A percentile compares a stretch with the other conserved stretches of the same genome.
Conservation (phyloP, 2,329 filamentous ascomycete species). For the Xylariaceae sp. region DNA sequence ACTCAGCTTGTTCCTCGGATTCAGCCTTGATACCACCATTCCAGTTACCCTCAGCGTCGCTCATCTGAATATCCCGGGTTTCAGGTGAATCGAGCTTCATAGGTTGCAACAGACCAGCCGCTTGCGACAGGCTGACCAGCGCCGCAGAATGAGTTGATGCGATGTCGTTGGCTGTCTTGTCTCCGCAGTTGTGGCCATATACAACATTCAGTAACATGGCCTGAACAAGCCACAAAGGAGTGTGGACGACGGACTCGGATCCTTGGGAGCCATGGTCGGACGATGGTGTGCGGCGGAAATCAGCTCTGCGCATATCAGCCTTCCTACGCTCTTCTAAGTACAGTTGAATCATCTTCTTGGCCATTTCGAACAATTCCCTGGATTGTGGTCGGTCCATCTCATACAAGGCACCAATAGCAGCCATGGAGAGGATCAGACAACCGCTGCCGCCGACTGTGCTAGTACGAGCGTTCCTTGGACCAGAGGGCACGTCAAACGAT, state of each 20-base stretch:
- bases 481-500: slow-evolving; percentile 77
- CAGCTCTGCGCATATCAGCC: slow-evolving; percentile 68
- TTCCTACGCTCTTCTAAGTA: slow-evolving; percentile 90
- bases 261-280: slow-evolving; percentile 43
- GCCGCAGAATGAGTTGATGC: slow-evolving; percentile 89
- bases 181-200: slow-evolving; percentile 90
- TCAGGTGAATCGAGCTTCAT: slow-evolving; percentile 41
- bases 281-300: slow-evolving; percentile 48
- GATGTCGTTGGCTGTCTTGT: slow-evolving; percentile 86
- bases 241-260: slow-evolving; percentile 62
- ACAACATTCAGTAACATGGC: slow-evolving; percentile 96
- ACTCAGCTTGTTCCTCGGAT: slow-evolving; percentile 63
- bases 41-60: slow-evolving; percentile 46
- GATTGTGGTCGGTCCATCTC: slow-evolving; percentile 78
- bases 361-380: slow-evolving; percentile 82
- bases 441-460: slow-evolving; percentile 71
- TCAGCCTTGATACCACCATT: slow-evolving; percentile 39
- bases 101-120: slow-evolving; percentile 65
- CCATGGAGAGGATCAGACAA: slow-evolving; percentile 83
- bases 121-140: slow-evolving; percentile 83
- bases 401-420: slow-evolving; percentile 70
- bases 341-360: slow-evolving; percentile 91
- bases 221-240: slow-evolving; percentile 91
- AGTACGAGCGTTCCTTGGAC: slow-evolving; percentile 57
- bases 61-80: slow-evolving; percentile 54